Base-by-base conservation (phyloP, 768 basidiomycete species). In the Lactifluus pinguis region DNA sequence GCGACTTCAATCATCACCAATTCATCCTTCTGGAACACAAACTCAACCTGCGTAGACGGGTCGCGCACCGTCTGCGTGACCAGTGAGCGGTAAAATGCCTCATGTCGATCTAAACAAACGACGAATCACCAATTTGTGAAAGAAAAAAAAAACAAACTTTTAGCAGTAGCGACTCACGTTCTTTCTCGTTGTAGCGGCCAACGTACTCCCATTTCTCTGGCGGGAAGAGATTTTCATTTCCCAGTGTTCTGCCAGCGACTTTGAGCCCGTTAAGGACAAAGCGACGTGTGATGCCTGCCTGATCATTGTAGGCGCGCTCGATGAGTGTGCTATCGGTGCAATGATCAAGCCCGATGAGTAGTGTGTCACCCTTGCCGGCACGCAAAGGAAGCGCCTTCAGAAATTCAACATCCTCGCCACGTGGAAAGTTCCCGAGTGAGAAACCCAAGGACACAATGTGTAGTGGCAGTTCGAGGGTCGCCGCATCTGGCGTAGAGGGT, bases 401-500 rank as follows among this genome's bases (percentile, higher is more conserved):
- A 73, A 99, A 98, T 0, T 78, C 72, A 0, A 78, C 80, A 9
- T 86, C 89, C 25, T 80, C 86, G 5, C 76, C 75, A 13, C 92
- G 81, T 6, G 77, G 68, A 71, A 98, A 98, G 76, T 98, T 98
- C 7, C 95, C 97, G 7, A 98, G 70, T 0, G 92, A 91, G 0
- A 90, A 94, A 0, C 95, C 97, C 17, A 98, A 76, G 76, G 97
- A 98, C 62, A 98, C 76, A 55, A 98, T 76, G 68, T 97, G 94
- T 36, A 92, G 72, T 14, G 89, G 85, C 2, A 74, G 72, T 49
- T 75, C 53, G 7, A 58, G 30, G 34, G 19, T 71, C 21, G 68
- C 66, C 29, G 72, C 72, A 21, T 78, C 81, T 45, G 79, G 80
- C 0, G 80, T 81, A 21, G 83, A 80, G 10, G 77, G 76, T 5